These are phyloP conservation scores for Solanum etuberosum DNA, from an alignment of 257 asterid genomes.

Conservation along the genomic window DNA sequence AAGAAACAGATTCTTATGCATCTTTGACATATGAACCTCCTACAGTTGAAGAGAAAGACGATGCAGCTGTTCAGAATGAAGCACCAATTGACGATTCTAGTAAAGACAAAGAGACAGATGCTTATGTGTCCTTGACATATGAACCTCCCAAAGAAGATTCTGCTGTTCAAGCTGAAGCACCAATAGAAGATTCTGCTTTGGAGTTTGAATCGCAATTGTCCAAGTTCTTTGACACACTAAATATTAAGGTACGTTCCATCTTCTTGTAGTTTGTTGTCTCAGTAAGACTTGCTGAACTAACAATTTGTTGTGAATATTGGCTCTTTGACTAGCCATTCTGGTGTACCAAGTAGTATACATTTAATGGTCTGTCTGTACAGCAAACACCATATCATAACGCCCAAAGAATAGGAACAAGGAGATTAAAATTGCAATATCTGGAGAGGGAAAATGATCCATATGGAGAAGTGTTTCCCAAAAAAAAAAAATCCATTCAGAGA, in stretches of 20 bases:
- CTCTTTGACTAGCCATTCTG: neutral
- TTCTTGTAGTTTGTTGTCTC: neutral
- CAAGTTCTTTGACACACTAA: conserved; percentile 14
- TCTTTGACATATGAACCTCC: neutral
- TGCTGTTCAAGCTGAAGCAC: neutral
- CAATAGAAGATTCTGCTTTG: conserved; percentile 9
- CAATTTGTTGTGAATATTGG: neutral
- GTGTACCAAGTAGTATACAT: neutral
- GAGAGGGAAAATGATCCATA: neutral
- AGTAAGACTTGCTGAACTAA: neutral
- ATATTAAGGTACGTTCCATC: conserved; percentile 15
- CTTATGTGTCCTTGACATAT: neutral
- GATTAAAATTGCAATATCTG: neutral
- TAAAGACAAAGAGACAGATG: neutral
- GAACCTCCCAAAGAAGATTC: conserved; percentile 2
- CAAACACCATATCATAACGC: neutral
- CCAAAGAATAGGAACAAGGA: neutral
- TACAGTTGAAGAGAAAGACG: conserved; percentile 3
- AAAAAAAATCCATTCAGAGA: neutral
- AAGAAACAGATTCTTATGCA: neutral
- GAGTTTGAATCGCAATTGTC: neutral
- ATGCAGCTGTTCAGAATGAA: neutral
- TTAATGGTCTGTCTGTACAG: neutral
- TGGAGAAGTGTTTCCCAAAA: neutral
- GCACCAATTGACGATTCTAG: conserved; percentile 3